phyloP scores from a whole-genome alignment of 225 moss, liverwort and hornwort species.

The Neckera pumila region DNA sequence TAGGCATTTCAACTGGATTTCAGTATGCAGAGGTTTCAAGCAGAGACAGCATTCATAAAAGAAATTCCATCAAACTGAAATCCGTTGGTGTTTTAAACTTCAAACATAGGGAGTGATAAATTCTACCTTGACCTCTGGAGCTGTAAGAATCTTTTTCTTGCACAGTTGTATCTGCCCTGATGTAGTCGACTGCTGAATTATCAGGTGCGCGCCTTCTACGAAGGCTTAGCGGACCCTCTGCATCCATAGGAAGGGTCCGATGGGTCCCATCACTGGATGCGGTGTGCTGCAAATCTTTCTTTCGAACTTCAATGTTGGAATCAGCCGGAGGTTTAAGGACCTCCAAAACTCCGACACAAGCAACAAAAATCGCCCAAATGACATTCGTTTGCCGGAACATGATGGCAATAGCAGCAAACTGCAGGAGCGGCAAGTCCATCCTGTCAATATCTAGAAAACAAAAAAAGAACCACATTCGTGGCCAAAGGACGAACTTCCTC shows the following conservation, averaged over 20 bases:
- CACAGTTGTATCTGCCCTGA: not conserved
- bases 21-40: not conserved
- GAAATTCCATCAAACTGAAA: not conserved
- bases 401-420: constrained; percentile 64
- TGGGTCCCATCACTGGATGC: not conserved
- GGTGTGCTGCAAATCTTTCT: not conserved
- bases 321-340: constrained; percentile 21
- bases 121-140: constrained; percentile 4
- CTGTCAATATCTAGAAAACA: not conserved
- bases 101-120: not conserved
- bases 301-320: not conserved
- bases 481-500: not conserved
- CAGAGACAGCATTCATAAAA: not conserved
- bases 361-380: constrained; percentile 80
- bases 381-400: constrained; percentile 80
- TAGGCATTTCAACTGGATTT: not conserved
- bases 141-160: not conserved
- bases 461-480: not conserved
- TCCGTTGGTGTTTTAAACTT: not conserved
- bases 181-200: not conserved
- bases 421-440: not conserved
- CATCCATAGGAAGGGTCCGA: constrained; percentile 2
- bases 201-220: constrained; percentile 15
- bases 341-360: constrained; percentile 58
- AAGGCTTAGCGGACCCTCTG: not conserved